A percentile compares a stretch with the other conserved stretches of the same genome.
Conservation (phyloP, 2,329 filamentous ascomycete species). For the Penicillium paneum region DNA sequence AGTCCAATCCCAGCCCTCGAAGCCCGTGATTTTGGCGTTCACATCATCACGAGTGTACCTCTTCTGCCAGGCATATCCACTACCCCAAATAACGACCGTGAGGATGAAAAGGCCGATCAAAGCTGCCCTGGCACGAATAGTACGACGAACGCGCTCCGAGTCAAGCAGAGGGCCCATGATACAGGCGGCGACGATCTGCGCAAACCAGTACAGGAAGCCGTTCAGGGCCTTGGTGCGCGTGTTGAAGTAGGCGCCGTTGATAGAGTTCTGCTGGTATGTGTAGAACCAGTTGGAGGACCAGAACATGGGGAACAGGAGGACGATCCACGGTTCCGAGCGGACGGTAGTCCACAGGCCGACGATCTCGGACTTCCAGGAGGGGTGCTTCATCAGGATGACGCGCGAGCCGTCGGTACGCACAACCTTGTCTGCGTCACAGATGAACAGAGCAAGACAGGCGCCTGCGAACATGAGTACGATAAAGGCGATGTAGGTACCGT, state of each 20-base stretch:
- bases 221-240: slow-evolving; percentile 70
- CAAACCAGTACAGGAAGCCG: slow-evolving; percentile 68
- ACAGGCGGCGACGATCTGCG: slow-evolving; percentile 71
- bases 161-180: slow-evolving; percentile 71
- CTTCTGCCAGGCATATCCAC: slow-evolving; percentile 72
- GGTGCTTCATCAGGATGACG: slow-evolving; percentile 83
- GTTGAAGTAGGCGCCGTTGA: slow-evolving; percentile 68
- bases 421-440: slow-evolving; percentile 68
- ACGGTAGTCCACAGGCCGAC: slow-evolving; percentile 70
- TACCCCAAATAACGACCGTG: slow-evolving; percentile 76
- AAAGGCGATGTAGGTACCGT: slow-evolving; percentile 81
- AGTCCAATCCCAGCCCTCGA: slow-evolving; percentile 58
- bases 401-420: slow-evolving; percentile 71
- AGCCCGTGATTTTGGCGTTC: background rate
- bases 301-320: slow-evolving; percentile 77
- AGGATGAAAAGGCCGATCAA: slow-evolving; percentile 61
- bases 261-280: slow-evolving; percentile 70
- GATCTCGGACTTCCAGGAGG: slow-evolving; percentile 75
- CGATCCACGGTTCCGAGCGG: slow-evolving; percentile 65
- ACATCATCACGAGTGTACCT: slow-evolving; percentile 50
- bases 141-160: slow-evolving; percentile 55
- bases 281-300: slow-evolving; percentile 76
- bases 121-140: slow-evolving; percentile 61
- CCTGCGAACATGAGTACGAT: slow-evolving; percentile 73
- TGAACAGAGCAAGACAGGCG: slow-evolving; percentile 63